Conservation (phyloP, 768 basidiomycete genomes). For the Collybia sordida region DNA sequence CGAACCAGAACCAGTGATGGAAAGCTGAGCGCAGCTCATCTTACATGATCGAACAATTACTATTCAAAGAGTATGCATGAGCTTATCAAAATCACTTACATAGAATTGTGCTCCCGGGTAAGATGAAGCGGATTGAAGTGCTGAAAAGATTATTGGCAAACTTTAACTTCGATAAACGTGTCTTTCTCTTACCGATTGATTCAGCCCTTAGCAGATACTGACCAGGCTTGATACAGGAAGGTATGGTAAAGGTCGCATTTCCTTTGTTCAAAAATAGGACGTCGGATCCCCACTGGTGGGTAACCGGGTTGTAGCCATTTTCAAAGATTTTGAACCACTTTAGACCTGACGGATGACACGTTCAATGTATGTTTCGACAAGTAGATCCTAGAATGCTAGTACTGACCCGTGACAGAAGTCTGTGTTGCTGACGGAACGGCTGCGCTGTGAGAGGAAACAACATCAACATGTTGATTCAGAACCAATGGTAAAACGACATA, state of each 20-base stretch:
- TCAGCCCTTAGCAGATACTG: slow-evolving; percentile 44
- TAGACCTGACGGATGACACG: slow-evolving; percentile 23
- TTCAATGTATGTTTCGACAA: not conserved
- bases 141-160: slow-evolving; percentile 17
- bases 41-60: not conserved
- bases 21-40: slow-evolving; percentile 26
- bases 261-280: slow-evolving; percentile 41
- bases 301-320: slow-evolving; percentile 19
- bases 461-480: not conserved
- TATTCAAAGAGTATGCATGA: not conserved
- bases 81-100: slow-evolving; percentile 17
- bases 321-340: slow-evolving; percentile 50
- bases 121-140: slow-evolving; percentile 21
- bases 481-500: slow-evolving; percentile 15
- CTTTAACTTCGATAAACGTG: too few relatives aligned
- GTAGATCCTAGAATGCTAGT: not conserved
- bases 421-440: slow-evolving; percentile 38
- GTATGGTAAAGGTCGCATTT: slow-evolving; percentile 40
- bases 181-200: slow-evolving; percentile 31
- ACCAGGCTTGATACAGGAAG: slow-evolving; percentile 36
- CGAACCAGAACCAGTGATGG: slow-evolving; percentile 1
- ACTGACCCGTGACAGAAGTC: slow-evolving; percentile 27
- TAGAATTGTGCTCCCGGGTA: slow-evolving; percentile 48
- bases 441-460: slow-evolving; percentile 23
- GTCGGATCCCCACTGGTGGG: slow-evolving; percentile 40